Evolutionary conservation across 345 rosid genomes (phyloP).

Genomic region (Salix arbutifolia): DNA sequence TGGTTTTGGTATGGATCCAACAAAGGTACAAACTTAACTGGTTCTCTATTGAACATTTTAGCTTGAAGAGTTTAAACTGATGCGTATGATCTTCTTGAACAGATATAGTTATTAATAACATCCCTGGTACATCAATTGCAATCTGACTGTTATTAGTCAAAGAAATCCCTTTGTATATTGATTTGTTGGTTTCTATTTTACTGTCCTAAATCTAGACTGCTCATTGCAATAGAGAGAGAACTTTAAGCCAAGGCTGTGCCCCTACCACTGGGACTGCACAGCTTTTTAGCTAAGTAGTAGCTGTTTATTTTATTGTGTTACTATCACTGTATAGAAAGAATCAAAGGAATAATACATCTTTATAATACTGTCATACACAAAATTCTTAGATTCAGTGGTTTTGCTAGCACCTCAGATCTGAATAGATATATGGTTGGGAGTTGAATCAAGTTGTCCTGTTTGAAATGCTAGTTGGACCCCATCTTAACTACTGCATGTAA

Average conservation of each 20-base stretch:
- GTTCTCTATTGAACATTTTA: slow-evolving; percentile 9
- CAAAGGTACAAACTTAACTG: slow-evolving; percentile 51
- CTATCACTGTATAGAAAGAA: neutral
- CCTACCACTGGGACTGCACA: too few relatives aligned
- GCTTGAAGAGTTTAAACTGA: neutral
- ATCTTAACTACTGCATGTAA: neutral
- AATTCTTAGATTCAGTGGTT: neutral
- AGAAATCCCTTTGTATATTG: neutral
- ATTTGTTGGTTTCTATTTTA: neutral
- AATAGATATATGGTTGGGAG: neutral
- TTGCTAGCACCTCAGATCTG: neutral
- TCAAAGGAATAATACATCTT: neutral
- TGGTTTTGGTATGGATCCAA: slow-evolving; percentile 88
- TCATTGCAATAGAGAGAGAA: neutral
- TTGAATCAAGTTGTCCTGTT: neutral
- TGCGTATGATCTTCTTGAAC: neutral
- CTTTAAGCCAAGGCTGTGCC: neutral
- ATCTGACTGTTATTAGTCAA: neutral
- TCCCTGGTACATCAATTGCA: neutral
- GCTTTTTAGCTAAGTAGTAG: neutral
- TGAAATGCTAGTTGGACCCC: neutral
- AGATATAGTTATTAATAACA: neutral
- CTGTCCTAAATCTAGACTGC: neutral
- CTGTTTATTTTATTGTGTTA: neutral
- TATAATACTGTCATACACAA: neutral